Base-by-base conservation (phyloP, 2,329 filamentous ascomycete genomes). In the Dichotomopilus funicola region DNA sequence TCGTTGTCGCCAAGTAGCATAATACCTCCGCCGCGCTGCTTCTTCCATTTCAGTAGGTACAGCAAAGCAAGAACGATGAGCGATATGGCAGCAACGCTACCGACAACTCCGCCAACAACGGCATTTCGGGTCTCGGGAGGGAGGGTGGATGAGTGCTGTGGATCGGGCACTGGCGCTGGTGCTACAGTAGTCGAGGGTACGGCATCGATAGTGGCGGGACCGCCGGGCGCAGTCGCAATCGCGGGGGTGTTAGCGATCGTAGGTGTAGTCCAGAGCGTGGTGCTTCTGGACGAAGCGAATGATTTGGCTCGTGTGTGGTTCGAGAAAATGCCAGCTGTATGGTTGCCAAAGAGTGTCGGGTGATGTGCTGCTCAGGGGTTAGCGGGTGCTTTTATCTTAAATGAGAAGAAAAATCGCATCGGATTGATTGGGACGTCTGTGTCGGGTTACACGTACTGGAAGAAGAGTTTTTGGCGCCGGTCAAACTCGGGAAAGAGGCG, bases 61-160 rank as follows among this genome's bases (percentile, higher is more conserved):
- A 85, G 67, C 5, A 81, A 66, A 8, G 35, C 35, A 9, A 52
- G 1, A 34, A 27, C 50, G 35, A 86, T 66, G 46, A 85, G 71
- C 10, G 81, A 81, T 1, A 80, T 67, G 13, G 82, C 83, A 12
- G 82, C 82, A 36, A 86, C 66, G 42, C 78, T 74, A 27, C 81
- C 81, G 13, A 83, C 71, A 1, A 84, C 78, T 36, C 81, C 76
- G 0, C 80, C 81, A 6, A 81, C 79, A 34, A 84, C 65, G 7
- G 70, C 61, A 51, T 62, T 62, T 42, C 63, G 62, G 33, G 61
- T 56, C 37, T 59, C 61, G 12, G 64, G 61, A 11, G 64, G 51
- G 19, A 64, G 59, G 6, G 69, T 65, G 4, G 67, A 52, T 34
- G 57, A 38, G 12, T 38, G 56, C 10, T 63, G 9, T 3, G 63